Conservation (phyloP, 1,139 yeast species). For the Trichomonascaceae sp. region DNA sequence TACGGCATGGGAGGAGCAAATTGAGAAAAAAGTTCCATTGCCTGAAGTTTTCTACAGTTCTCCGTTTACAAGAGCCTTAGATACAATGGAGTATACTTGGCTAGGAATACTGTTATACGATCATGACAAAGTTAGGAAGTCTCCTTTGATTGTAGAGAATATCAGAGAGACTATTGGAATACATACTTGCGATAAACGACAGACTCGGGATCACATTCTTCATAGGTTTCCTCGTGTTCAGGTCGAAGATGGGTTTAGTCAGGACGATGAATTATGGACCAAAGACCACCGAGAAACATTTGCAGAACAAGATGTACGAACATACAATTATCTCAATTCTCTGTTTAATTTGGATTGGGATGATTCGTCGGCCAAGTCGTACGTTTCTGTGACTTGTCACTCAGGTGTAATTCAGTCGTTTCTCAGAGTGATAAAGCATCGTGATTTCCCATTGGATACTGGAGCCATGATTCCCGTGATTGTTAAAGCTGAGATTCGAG, state of each 20-base stretch:
- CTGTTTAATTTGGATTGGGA: slow-evolving; percentile 35
- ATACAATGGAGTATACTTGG: slow-evolving; percentile 59
- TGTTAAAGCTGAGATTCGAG: slow-evolving; percentile 26
- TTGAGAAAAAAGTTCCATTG: slow-evolving; percentile 44
- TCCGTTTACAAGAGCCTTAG: slow-evolving; percentile 58
- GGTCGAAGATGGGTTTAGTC: slow-evolving; percentile 14
- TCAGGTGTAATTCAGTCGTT: slow-evolving; percentile 56
- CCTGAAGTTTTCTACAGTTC: slow-evolving; percentile 55
- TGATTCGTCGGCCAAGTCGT: slow-evolving; percentile 15
- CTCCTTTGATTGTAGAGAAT: slow-evolving; percentile 46
- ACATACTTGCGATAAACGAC: slow-evolving; percentile 62
- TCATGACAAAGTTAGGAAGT: slow-evolving; percentile 16
- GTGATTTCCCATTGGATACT: slow-evolving; percentile 51
- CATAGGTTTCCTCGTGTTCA: slow-evolving; percentile 43
- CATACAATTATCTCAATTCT: slow-evolving; percentile 44
- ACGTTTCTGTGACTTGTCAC: slow-evolving; percentile 52
- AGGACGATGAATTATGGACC: slow-evolving; percentile 41
- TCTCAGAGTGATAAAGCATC: slow-evolving; percentile 47
- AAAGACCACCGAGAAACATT: slow-evolving; percentile 41
- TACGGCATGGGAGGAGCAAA: slow-evolving; percentile 41
- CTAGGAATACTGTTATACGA: slow-evolving; percentile 31
- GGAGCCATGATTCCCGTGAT: slow-evolving; percentile 65
- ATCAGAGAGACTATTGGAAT: slow-evolving; percentile 63
- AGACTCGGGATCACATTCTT: slow-evolving; percentile 36
- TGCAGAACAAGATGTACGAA: slow-evolving; percentile 46